phyloP scores from a whole-genome alignment of 345 rosid species.

The Iberis pinnata region DNA sequence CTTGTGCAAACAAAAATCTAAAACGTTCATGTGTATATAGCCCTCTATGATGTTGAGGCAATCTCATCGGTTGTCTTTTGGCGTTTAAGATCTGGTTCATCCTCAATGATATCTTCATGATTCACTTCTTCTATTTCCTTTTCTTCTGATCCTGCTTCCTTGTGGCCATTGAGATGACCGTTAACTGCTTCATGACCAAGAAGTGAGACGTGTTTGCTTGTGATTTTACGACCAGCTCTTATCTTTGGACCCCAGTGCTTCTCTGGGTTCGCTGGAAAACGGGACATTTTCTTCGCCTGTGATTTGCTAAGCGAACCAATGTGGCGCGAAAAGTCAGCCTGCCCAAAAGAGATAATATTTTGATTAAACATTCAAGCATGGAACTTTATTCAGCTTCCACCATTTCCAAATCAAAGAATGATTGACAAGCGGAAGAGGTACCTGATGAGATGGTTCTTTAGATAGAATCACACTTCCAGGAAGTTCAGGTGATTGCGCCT shows the following conservation, averaged over 20 bases:
- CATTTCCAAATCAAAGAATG: not conserved
- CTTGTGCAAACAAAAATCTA: conserved; percentile 9
- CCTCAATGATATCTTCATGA: conserved; percentile 21
- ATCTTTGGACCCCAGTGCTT: conserved; percentile 99
- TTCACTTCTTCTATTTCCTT: conserved; percentile 33
- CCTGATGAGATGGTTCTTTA: conserved; percentile 81
- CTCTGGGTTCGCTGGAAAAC: conserved; percentile 95
- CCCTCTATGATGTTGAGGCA: conserved; percentile 21
- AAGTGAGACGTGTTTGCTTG: conserved; percentile 89
- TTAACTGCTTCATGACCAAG: conserved; percentile 86
- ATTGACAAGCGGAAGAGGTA: conserved; percentile 16
- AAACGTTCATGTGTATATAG: not conserved
- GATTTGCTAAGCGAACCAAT: conserved; percentile 90
- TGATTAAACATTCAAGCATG: not conserved
- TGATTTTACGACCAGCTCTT: conserved; percentile 91
- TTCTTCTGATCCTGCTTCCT: conserved; percentile 42
- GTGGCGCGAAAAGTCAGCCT: conserved; percentile 91
- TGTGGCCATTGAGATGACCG: conserved; percentile 49
- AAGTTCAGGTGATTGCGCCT: conserved; percentile 70
- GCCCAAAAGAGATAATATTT: conserved; percentile 12
- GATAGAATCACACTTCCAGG: conserved; percentile 89
- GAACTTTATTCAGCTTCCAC: conserved; percentile 2
- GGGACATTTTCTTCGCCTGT: conserved; percentile 81
- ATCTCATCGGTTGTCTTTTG: conserved; percentile 24
- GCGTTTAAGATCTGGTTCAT: conserved; percentile 28